A percentile compares a stretch with the other conserved stretches of the same genome.
phyloP scores from a whole-genome alignment of 2,329 filamentous ascomycete genomes.

The Massarina eburnea region DNA sequence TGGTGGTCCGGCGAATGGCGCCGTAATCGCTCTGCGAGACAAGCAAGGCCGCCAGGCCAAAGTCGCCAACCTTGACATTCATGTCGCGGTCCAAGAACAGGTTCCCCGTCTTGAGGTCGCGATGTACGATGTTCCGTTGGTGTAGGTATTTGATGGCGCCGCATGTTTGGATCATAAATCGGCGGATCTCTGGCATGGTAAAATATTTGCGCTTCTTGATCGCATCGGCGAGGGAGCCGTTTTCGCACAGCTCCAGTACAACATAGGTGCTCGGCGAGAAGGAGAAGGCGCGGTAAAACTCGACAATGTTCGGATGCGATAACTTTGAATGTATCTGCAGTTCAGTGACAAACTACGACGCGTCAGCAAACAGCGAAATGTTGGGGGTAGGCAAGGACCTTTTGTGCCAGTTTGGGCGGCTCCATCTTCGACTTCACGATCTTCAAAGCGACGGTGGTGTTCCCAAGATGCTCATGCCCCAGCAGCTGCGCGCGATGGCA shows the following conservation, averaged over 20 bases:
- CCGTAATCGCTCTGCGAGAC: constrained; percentile 89
- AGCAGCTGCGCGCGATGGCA: constrained; percentile 73
- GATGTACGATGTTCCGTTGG: constrained; percentile 90
- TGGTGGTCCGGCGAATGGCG: constrained; percentile 77
- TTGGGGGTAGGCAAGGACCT: constrained; percentile 55
- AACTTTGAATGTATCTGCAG: constrained; percentile 98
- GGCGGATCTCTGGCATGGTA: constrained; percentile 90
- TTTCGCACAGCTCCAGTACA: constrained; percentile 89
- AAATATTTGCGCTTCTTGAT: constrained; percentile 88
- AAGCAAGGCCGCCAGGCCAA: constrained; percentile 88
- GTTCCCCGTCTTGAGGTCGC: constrained; percentile 97
- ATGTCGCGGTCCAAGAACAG: constrained; percentile 92
- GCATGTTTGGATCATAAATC: constrained; percentile 91
- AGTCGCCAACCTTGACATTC: constrained; percentile 98
- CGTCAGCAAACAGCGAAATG: constrained; percentile 21
- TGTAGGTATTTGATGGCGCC: constrained; percentile 99
- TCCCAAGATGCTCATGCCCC: constrained; percentile 57
- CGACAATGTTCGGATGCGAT: constrained; percentile 91
- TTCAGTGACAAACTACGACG: constrained; percentile 68
- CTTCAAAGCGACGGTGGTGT: constrained; percentile 73
- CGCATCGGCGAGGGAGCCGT: constrained; percentile 97
- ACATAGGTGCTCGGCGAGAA: constrained; percentile 90
- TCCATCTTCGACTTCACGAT: constrained; percentile 81
- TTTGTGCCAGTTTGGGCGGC: constrained; percentile 78
- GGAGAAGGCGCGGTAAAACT: constrained; percentile 91